Evolutionary conservation across 2,329 filamentous ascomycete species (phyloP).

Genomic region (Xylaria sp.): DNA sequence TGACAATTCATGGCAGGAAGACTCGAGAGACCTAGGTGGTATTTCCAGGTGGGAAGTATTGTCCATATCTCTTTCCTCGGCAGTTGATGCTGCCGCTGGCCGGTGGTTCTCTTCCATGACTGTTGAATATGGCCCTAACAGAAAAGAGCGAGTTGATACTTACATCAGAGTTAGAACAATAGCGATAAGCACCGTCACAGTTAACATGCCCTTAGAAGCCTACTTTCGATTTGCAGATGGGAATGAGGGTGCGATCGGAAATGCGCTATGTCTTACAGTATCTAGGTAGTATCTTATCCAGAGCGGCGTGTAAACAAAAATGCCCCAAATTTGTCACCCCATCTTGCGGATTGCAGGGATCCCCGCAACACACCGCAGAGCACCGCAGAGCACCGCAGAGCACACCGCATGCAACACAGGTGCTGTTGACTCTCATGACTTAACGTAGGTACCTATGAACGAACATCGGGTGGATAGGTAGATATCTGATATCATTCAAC

Average conservation of each 20-base stretch:
- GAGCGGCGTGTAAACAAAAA: neutral
- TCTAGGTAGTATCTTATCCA: neutral
- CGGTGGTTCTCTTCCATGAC: neutral
- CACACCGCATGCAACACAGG: too few relatives aligned
- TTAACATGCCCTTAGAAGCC: neutral
- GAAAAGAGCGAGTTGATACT: neutral
- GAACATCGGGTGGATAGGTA: neutral
- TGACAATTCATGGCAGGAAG: neutral
- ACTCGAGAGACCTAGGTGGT: neutral
- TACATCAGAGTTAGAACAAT: neutral
- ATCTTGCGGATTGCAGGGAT: conserved; percentile 14
- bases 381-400: too few relatives aligned
- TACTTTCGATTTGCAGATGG: neutral
- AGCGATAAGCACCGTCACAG: neutral
- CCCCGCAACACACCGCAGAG: conserved; percentile 21
- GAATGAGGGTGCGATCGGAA: neutral
- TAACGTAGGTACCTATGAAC: too few relatives aligned
- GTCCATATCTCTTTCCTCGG: neutral
- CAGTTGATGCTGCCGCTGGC: neutral
- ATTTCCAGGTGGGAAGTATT: neutral
- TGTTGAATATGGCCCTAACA: too few relatives aligned
- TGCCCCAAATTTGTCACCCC: neutral
- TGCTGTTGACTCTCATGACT: too few relatives aligned
- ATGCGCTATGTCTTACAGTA: too few relatives aligned
- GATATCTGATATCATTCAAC: neutral